These are phyloP conservation scores for Pyropia haitanensis DNA, from an alignment of 23 red algal species.

Conservation along the genomic window DNA sequence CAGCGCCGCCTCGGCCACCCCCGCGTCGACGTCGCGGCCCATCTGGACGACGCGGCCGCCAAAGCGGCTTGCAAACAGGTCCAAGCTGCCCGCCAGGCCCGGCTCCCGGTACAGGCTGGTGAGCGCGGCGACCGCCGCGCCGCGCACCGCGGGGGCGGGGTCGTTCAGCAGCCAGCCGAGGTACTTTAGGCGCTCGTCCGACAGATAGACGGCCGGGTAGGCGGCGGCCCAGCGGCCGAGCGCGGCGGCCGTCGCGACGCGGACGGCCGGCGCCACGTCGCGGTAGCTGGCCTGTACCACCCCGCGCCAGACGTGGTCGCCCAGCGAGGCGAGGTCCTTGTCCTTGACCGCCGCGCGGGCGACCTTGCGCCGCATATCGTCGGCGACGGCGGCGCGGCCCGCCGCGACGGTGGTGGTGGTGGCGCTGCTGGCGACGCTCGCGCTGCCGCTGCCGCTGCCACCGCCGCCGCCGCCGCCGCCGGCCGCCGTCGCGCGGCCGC, in stretches of 20 bases:
- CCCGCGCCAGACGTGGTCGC: constrained; percentile 43
- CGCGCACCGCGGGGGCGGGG: constrained; percentile 58
- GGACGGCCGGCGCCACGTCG: constrained; percentile 57
- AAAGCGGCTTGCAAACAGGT: constrained; percentile 69
- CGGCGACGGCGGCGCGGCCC: constrained; percentile 13
- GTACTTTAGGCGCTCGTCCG: constrained; percentile 77
- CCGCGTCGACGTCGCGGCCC: constrained; percentile 65
- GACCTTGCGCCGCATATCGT: constrained; percentile 34
- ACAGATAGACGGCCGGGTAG: constrained; percentile 68
- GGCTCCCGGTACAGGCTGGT: constrained; percentile 22
- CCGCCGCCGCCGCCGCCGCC: background rate
- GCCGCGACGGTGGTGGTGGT: background rate
- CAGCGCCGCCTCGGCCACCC: constrained; percentile 52
- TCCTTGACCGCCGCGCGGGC: constrained; percentile 30
- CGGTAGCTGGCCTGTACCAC: constrained; percentile 70
- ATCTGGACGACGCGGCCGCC: constrained; percentile 64
- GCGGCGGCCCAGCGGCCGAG: constrained; percentile 62
- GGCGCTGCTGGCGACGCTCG: background rate
- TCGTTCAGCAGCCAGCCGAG: constrained; percentile 85
- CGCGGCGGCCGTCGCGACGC: constrained; percentile 28
- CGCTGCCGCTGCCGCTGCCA: background rate
- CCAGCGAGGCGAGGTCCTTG: constrained; percentile 37
- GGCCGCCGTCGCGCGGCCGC: background rate
- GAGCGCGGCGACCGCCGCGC: constrained; percentile 37
- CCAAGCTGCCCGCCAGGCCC: constrained; percentile 30